phyloP scores from a whole-genome alignment of 495 filamentous ascomycete species.

The Tuber aestivum region DNA sequence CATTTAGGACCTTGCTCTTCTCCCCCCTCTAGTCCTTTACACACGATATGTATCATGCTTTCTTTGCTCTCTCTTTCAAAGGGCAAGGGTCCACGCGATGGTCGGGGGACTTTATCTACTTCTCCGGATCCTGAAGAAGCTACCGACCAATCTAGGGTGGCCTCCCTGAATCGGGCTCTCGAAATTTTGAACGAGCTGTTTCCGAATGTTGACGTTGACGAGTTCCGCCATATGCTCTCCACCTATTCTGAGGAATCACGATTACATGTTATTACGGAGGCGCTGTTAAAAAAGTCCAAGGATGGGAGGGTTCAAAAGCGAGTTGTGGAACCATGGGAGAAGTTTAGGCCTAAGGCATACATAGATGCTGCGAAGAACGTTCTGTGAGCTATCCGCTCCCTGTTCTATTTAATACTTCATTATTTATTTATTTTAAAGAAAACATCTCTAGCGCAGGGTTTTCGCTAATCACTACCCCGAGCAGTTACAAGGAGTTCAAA shows the following conservation, averaged over 20 bases:
- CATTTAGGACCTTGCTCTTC: neutral
- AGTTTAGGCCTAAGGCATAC: constrained; percentile 68
- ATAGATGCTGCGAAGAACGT: constrained; percentile 59
- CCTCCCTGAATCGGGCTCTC: constrained; percentile 63
- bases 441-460: neutral
- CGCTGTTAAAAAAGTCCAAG: constrained; percentile 59
- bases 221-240: constrained; percentile 83
- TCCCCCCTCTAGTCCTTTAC: neutral
- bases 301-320: constrained; percentile 25
- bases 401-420: neutral
- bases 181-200: constrained; percentile 68
- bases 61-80: constrained; percentile 28
- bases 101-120: constrained; percentile 9
- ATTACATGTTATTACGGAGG: constrained; percentile 77
- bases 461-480: constrained; percentile 4
- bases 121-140: constrained; percentile 11
- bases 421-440: neutral
- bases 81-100: constrained; percentile 11
- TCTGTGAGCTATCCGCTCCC: constrained; percentile 42
- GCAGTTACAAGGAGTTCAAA: constrained; percentile 72
- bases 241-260: constrained; percentile 77
- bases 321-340: constrained; percentile 55
- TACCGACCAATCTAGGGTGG: constrained; percentile 14
- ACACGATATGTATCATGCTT: constrained; percentile 29
- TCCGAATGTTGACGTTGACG: constrained; percentile 78